These are phyloP conservation scores for Cryphonectria parasitica DNA, from an alignment of 2,329 filamentous ascomycete species.

Conservation along the genomic window DNA sequence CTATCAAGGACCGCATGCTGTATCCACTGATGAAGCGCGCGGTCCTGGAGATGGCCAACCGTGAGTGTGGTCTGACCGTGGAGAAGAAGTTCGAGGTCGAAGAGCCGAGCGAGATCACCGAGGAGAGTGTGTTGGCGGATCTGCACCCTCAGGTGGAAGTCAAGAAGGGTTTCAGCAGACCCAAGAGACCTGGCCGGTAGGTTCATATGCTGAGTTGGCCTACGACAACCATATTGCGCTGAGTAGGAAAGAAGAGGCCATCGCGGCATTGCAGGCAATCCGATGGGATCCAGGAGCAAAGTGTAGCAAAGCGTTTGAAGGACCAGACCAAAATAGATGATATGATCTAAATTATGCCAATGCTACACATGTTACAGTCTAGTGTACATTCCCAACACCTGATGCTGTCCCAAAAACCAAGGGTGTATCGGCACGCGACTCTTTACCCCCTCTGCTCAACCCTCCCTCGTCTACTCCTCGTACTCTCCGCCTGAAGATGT, in stretches of 20 bases:
- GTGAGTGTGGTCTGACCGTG: slow-evolving; percentile 66
- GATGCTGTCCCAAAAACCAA: neutral
- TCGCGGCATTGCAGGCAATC: neutral
- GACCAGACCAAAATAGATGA: neutral
- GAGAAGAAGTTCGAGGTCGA: slow-evolving; percentile 73
- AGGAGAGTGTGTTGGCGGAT: slow-evolving; percentile 66
- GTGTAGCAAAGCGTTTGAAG: neutral
- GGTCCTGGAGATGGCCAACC: slow-evolving; percentile 68
- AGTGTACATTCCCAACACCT: neutral
- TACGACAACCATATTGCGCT: too few species aligned
- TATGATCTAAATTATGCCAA: neutral
- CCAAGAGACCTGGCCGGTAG: slow-evolving; percentile 75
- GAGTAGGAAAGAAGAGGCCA: neutral
- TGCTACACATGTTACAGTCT: neutral
- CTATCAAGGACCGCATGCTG: slow-evolving; percentile 83
- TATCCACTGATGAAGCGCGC: slow-evolving; percentile 74
- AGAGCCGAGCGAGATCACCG: slow-evolving; percentile 71
- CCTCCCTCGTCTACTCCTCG: slow-evolving; percentile 58
- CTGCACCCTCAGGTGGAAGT: slow-evolving; percentile 69
- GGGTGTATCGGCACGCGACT: slow-evolving; percentile 11
- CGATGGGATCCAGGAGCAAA: neutral
- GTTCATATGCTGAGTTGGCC: neutral
- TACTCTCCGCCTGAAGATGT: slow-evolving; percentile 65
- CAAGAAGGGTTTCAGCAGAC: slow-evolving; percentile 73
- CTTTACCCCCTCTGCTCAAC: neutral